Evolutionary conservation across 176 grass and related monocot genomes (phyloP).

Genomic region (Triticum monococcum): DNA sequence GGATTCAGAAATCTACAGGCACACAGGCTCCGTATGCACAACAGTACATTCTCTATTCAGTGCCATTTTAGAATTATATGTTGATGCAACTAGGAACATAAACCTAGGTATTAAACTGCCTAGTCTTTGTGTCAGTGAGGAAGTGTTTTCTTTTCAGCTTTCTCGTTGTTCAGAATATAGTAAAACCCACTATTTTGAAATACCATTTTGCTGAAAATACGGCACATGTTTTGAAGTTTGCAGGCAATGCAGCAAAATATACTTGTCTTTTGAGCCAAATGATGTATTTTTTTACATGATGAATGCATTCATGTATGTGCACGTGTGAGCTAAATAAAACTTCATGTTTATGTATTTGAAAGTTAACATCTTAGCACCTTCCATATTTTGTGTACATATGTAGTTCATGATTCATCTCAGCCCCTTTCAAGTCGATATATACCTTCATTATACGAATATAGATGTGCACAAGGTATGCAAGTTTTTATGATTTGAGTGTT

Average conservation of each 20-base stretch:
- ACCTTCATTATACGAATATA: background rate
- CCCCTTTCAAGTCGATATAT: background rate
- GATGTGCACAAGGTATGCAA: slow-evolving; percentile 14
- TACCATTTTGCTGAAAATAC: background rate
- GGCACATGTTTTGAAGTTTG: background rate
- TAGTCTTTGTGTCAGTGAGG: background rate
- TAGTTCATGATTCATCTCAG: background rate
- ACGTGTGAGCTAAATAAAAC: background rate
- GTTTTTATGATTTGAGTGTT: slow-evolving; percentile 5
- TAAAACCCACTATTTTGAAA: background rate
- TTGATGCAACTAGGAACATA: slow-evolving; percentile 9
- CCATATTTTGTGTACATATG: background rate
- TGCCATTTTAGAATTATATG: background rate
- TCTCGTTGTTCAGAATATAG: background rate
- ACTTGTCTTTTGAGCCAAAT: background rate
- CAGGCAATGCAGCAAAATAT: background rate
- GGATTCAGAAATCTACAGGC: slow-evolving; percentile 13
- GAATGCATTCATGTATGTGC: background rate
- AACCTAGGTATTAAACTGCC: background rate
- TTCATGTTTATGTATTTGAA: slow-evolving; percentile 1
- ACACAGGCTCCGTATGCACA: background rate
- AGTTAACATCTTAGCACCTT: background rate
- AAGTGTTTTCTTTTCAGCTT: background rate
- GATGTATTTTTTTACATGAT: slow-evolving; percentile 14
- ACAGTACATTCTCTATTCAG: background rate